Base-by-base conservation (phyloP, 2,329 filamentous ascomycete species). In the Polychaeton citri region DNA sequence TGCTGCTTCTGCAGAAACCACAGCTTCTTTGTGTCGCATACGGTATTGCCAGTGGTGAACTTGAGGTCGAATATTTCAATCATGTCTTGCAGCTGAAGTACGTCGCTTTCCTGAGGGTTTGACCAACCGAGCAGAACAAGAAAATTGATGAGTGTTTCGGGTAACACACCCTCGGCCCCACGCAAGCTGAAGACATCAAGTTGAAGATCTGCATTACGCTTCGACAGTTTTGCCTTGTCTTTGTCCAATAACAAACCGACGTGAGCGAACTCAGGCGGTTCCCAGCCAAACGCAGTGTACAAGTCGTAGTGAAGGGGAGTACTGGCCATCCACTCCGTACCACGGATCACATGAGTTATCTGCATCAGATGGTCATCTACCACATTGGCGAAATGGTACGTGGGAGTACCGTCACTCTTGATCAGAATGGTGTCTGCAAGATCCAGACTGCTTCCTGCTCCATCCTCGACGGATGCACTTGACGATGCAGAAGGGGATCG, bases 301-400 rank as follows among this genome's bases (percentile, higher is more conserved):
- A 69, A 57, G 21, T 70, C 70, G 38, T 80, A 63, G 53, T 82
- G 78, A 53, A 81, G 82, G 1, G 87, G 86, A 0, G 90, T 96
- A 1, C 87, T 94, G 21, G 88, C 76, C 62, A 98, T 81, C 90
- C 90, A 98, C 71, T 98, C 90, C 69, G 81, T 79, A 36, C 88
- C 90, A 30, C 90, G 78, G 39, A 98, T 82, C 10, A 98, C 90
- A 58, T 96, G 88, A 0, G 87, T 95, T 46, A 98, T 92, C 40
- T 83, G 65, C 90, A 98, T 98, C 41, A 81, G 67, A 57, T 95
- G 84, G 52, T 98, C 90, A 53, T 98, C 90, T 4, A 98, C 79
- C 6, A 98, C 88, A 52, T 96, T 98, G 4, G 90, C 90, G 42
- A 98, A 79, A 58, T 98, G 90, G 53, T 98, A 98, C 0, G 92